Conservation (phyloP, 148 eudicot species). For the Nepenthes gracilis region DNA sequence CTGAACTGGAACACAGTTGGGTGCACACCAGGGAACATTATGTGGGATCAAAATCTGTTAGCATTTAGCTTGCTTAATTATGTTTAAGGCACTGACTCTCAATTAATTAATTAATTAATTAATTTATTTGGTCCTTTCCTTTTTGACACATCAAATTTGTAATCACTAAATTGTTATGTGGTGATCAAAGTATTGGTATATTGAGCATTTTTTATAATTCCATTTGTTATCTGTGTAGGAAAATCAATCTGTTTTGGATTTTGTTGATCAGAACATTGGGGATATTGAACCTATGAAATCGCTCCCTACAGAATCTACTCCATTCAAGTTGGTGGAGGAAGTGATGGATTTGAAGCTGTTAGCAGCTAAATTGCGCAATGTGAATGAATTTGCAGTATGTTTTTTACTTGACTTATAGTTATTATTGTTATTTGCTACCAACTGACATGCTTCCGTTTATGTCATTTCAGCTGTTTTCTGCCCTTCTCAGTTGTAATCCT, state of each 20-base stretch:
- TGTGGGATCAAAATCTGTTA: too few species aligned
- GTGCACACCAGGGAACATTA: too few species aligned
- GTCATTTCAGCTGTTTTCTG: background rate
- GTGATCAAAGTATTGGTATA: too few species aligned
- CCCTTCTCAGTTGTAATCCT: too few species aligned
- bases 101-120: too few species aligned
- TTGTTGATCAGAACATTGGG: constrained; percentile 47
- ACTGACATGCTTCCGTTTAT: background rate
- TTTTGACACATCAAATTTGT: background rate
- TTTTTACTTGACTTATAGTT: background rate
- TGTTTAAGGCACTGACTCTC: too few species aligned
- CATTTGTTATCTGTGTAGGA: constrained; percentile 31
- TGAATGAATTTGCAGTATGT: constrained; percentile 82
- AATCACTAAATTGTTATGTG: background rate
- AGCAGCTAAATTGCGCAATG: constrained; percentile 53
- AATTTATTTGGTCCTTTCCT: too few species aligned
- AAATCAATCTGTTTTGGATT: constrained; percentile 44
- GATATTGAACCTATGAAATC: constrained; percentile 44
- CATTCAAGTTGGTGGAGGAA: constrained; percentile 65
- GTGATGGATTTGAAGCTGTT: constrained; percentile 76
- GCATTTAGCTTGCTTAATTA: too few species aligned
- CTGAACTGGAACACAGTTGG: too few species aligned
- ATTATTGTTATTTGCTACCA: background rate
- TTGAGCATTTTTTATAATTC: too few species aligned
- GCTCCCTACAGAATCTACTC: constrained; percentile 48